Percentiles rank a stretch among this genome's conserved stretches.
phyloP scores from a whole-genome alignment of 495 filamentous ascomycete genomes.

The Annulohypoxylon bovei region DNA sequence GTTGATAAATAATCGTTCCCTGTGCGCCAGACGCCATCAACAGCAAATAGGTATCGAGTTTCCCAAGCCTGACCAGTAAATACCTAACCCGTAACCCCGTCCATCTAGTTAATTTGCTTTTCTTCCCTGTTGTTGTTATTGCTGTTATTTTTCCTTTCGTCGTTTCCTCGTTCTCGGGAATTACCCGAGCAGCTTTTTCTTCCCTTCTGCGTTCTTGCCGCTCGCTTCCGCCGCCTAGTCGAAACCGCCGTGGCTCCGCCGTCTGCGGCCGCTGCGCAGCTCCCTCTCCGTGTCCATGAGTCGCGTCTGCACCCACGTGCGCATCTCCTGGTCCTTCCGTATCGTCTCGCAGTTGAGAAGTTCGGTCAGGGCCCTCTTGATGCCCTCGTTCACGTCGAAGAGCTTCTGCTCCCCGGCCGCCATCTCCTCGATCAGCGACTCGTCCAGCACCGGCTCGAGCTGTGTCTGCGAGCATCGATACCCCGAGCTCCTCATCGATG shows the following conservation, averaged over 20 bases:
- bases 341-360: constrained; percentile 71
- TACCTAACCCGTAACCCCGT: constrained; percentile 8
- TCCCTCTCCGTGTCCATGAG: constrained; percentile 73
- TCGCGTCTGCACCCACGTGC: constrained; percentile 69
- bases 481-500: constrained; percentile 30
- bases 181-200: constrained; percentile 17
- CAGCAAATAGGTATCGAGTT: constrained; percentile 42
- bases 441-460: constrained; percentile 52
- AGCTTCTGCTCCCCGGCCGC: constrained; percentile 63
- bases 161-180: background rate
- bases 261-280: constrained; percentile 58
- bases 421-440: constrained; percentile 52
- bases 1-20: background rate
- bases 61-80: constrained; percentile 3
- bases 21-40: constrained; percentile 25
- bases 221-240: constrained; percentile 16
- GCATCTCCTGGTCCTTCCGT: constrained; percentile 62
- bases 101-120: constrained; percentile 1
- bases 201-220: background rate
- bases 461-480: constrained; percentile 35
- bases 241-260: constrained; percentile 49
- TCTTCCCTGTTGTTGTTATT: constrained; percentile 24
- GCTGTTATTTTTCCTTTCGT: constrained; percentile 13
- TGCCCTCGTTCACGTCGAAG: constrained; percentile 69
- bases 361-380: constrained; percentile 72